Percentiles rank a stretch among this genome's conserved stretches.
phyloP scores from a whole-genome alignment of 2,329 filamentous ascomycete genomes.

The Cladorrhinum sp. region DNA sequence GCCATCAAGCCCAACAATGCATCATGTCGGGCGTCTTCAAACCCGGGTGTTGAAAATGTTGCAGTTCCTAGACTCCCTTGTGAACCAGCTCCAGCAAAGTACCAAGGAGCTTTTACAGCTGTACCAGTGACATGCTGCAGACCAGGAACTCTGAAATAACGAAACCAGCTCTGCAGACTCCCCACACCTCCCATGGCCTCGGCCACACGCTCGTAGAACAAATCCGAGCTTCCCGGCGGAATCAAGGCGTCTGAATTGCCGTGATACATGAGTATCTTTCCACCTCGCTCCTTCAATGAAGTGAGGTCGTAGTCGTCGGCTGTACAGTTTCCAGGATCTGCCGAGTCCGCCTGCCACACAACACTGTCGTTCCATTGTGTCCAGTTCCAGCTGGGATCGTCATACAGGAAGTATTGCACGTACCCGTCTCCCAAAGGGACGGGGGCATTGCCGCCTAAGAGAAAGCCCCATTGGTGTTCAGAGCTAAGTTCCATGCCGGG shows the following conservation, averaged over 20 bases:
- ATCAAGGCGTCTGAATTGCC: slow-evolving; percentile 43
- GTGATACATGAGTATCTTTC: slow-evolving; percentile 47
- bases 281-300: slow-evolving; percentile 37
- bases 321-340: slow-evolving; percentile 38
- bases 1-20: slow-evolving; percentile 36
- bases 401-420: slow-evolving; percentile 39
- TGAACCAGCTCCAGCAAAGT: slow-evolving; percentile 36
- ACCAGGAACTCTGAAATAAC: slow-evolving; percentile 52
- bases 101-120: slow-evolving; percentile 40
- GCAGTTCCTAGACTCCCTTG: slow-evolving; percentile 29
- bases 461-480: slow-evolving; percentile 38
- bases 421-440: slow-evolving; percentile 36
- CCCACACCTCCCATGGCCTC: slow-evolving; percentile 35
- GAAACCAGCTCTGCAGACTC: slow-evolving; percentile 46
- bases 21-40: slow-evolving; percentile 37
- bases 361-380: slow-evolving; percentile 34
- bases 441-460: slow-evolving; percentile 24
- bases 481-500: slow-evolving; percentile 47
- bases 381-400: slow-evolving; percentile 38
- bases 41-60: slow-evolving; percentile 37
- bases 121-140: slow-evolving; percentile 47
- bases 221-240: slow-evolving; percentile 34
- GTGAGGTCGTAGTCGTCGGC: slow-evolving; percentile 41
- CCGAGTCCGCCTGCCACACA: slow-evolving; percentile 30
- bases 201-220: slow-evolving; percentile 41